phyloP scores from a whole-genome alignment of 768 basidiomycete genomes.

The Cystobasidiopsis lactophilus region DNA sequence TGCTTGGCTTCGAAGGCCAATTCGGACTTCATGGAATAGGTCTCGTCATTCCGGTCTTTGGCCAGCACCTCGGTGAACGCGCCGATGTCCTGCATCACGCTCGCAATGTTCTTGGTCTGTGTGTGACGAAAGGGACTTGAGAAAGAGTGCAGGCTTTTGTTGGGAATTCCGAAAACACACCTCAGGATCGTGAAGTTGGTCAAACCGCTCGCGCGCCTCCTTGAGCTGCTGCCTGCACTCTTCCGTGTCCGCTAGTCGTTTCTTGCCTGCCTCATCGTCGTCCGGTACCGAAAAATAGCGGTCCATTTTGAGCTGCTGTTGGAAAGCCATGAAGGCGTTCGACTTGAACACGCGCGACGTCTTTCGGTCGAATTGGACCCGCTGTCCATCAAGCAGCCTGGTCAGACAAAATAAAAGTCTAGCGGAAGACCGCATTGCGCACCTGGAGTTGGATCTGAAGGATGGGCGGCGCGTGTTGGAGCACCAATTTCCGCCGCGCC shows the following conservation, averaged over 20 bases:
- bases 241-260: slow-evolving; percentile 50
- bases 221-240: slow-evolving; percentile 45
- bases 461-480: slow-evolving; percentile 68
- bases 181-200: background rate
- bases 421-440: slow-evolving; percentile 13
- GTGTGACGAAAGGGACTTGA: too few species aligned
- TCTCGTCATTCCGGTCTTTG: background rate
- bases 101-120: too few species aligned
- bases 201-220: slow-evolving; percentile 37
- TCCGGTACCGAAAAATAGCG: slow-evolving; percentile 39
- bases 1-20: background rate
- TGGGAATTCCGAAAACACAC: too few species aligned
- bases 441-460: slow-evolving; percentile 93
- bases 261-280: slow-evolving; percentile 40
- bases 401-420: background rate
- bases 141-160: too few species aligned
- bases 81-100: background rate
- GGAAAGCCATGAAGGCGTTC: slow-evolving; percentile 82
- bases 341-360: slow-evolving; percentile 83
- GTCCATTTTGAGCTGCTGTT: slow-evolving; percentile 68
- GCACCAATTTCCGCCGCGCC: slow-evolving; percentile 63
- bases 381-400: slow-evolving; percentile 27
- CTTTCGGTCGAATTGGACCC: slow-evolving; percentile 84
- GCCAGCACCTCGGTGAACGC: slow-evolving; percentile 1
- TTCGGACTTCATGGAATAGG: background rate